A percentile compares a stretch with the other conserved stretches of the same genome.
phyloP scores from a whole-genome alignment of 148 eudicot genomes.

The Talinum fruticosum region DNA sequence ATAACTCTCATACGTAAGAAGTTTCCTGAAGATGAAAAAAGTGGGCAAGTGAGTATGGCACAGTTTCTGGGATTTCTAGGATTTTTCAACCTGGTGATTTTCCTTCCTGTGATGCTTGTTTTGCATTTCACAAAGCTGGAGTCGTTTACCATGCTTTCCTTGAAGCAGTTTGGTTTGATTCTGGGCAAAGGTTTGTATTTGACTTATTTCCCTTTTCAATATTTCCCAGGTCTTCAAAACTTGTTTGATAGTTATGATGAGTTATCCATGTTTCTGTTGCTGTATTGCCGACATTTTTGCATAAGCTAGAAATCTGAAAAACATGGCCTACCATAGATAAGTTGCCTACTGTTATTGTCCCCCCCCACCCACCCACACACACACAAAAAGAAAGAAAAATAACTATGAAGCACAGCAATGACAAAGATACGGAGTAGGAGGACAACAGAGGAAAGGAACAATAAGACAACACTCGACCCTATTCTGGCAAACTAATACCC shows the following conservation, averaged over 20 bases:
- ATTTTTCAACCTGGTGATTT: slow-evolving; percentile 76
- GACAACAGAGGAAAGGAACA: too few species aligned
- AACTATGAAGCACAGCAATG: too few species aligned
- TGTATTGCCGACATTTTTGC: not conserved
- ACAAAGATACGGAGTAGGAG: too few species aligned
- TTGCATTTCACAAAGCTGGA: slow-evolving; percentile 65
- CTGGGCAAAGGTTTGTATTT: slow-evolving; percentile 73
- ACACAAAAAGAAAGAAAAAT: not conserved
- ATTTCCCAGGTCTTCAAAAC: not conserved
- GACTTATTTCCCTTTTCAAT: not conserved
- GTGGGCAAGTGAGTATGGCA: slow-evolving; percentile 83
- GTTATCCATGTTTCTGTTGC: not conserved
- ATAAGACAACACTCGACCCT: too few species aligned
- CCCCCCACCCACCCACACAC: not conserved
- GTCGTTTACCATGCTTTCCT: slow-evolving; percentile 51
- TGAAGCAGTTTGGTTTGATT: slow-evolving; percentile 71
- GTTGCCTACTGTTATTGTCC: not conserved
- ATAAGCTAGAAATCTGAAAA: not conserved
- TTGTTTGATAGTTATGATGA: not conserved
- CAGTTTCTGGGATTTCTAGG: slow-evolving; percentile 93
- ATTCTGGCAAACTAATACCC: too few species aligned
- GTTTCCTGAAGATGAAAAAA: slow-evolving; percentile 75
- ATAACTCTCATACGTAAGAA: slow-evolving; percentile 77
- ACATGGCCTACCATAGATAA: not conserved
- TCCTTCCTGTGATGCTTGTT: slow-evolving; percentile 75